Base-by-base conservation (phyloP, 2,329 filamentous ascomycete genomes). In the Aspergillus jensenii region DNA sequence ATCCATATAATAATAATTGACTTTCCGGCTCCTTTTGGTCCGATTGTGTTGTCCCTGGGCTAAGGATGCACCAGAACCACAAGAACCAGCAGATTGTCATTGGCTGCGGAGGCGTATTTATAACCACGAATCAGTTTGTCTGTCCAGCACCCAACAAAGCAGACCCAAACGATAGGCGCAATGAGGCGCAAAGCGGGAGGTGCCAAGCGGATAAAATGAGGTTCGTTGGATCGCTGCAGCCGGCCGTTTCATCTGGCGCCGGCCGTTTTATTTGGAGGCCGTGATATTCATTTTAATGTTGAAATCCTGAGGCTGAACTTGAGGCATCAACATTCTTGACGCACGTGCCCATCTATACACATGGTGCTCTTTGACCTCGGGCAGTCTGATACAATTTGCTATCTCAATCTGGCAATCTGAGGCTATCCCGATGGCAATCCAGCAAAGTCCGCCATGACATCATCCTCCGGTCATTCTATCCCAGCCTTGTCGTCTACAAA, bases 231-330 rank as follows among this genome's bases (percentile, higher is more conserved):
- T 44, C 44, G 49, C 55, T 48, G 43, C 33, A 33, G 49, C 21
- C 54, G 43, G 44, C 41, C 40, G 55, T 56, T 62, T 62, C 58
- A 56, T 48, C 46, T 41, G n/a, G 23, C 33, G 54, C 27, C 41
- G 35, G 35, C 15, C 35, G 35, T n/a, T 37, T 37, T 37, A 37
- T 37, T 37, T 37, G 12, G 27, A 9, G 9, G 4, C 27, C 23
- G 23, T 31, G 27, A 31, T 37, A n/a, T 15, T 37, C 35, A 14
- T 37, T 37, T 12, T 8, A n/a, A n/a, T 8, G 35, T 37, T 15
- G 35, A 7, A 17, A 31, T 17, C n/a, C 25, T n/a, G 40, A 51
- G 11, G 5, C 19, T 33, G 46, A 37, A 11, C 43, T 40, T 33
- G 44, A 21, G 25, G 46, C 46, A 15, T 25, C 41, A 45, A 48